phyloP scores from a whole-genome alignment of 106 monocot species.

The Cymbidium sinense region DNA sequence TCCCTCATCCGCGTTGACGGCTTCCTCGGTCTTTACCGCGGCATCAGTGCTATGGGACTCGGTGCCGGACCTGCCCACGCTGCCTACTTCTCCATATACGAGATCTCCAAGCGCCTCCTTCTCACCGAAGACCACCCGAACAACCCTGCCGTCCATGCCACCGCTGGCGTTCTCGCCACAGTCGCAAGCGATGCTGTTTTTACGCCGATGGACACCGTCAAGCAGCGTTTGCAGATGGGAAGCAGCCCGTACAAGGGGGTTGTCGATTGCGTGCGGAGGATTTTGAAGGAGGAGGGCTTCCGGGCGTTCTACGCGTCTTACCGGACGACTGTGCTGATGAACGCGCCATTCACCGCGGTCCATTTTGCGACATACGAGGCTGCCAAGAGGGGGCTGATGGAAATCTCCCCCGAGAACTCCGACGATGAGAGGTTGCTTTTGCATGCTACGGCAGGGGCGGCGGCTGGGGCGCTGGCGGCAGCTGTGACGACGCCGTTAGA shows the following conservation, averaged over 20 bases:
- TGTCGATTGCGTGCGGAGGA: conserved; percentile 49
- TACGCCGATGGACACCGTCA: conserved; percentile 95
- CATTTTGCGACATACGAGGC: conserved; percentile 75
- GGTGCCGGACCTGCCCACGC: conserved; percentile 85
- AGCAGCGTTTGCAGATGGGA: conserved; percentile 68
- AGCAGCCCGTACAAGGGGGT: conserved; percentile 66
- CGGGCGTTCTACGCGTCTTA: conserved; percentile 59
- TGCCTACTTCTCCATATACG: conserved; percentile 75
- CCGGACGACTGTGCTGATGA: conserved; percentile 73
- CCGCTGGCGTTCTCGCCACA: conserved; percentile 67
- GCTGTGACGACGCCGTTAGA: conserved; percentile 77
- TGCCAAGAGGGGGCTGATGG: conserved; percentile 40
- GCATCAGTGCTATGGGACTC: conserved; percentile 62
- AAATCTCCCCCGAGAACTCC: conserved; percentile 25
- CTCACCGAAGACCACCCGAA: conserved; percentile 37
- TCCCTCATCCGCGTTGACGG: conserved; percentile 37
- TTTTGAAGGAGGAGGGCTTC: conserved; percentile 61
- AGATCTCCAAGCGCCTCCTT: conserved; percentile 46
- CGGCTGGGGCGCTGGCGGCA: conserved; percentile 58
- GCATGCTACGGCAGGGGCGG: conserved; percentile 64
- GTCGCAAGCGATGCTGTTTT: conserved; percentile 81
- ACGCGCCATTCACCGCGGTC: conserved; percentile 75
- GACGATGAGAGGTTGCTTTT: conserved; percentile 44
- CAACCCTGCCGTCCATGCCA: conserved; percentile 53
- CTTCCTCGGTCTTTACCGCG: conserved; percentile 51